Conservation (phyloP, 2,329 filamentous ascomycete genomes). For the Sclerotinia spermophila region DNA sequence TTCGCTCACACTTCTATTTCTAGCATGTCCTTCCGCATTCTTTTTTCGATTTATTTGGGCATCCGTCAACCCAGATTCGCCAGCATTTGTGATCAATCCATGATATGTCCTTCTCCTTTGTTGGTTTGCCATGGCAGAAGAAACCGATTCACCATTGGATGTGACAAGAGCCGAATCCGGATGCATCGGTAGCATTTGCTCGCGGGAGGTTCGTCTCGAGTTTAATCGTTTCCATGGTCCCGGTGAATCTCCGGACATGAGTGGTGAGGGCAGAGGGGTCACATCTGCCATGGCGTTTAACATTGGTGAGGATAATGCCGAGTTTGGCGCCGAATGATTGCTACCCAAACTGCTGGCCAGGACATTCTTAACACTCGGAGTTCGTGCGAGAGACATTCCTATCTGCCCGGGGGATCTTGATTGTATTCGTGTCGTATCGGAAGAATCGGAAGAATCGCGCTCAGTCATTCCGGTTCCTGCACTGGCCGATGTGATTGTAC, state of each 20-base stretch:
- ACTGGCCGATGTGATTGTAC: slow-evolving; percentile 30
- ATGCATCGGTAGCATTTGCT: slow-evolving; percentile 40
- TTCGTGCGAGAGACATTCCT: slow-evolving; percentile 50
- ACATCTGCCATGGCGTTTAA: slow-evolving; percentile 73
- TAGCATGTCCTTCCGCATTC: slow-evolving; percentile 47
- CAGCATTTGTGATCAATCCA: slow-evolving; percentile 38
- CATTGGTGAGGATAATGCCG: slow-evolving; percentile 67
- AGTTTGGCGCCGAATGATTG: slow-evolving; percentile 55
- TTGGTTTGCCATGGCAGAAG: slow-evolving; percentile 49
- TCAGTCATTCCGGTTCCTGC: slow-evolving; percentile 21
- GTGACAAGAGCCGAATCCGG: slow-evolving; percentile 49
- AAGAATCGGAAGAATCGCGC: slow-evolving; percentile 24
- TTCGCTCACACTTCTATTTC: slow-evolving; percentile 84
- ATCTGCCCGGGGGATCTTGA: slow-evolving; percentile 24
- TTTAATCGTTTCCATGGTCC: slow-evolving; percentile 60
- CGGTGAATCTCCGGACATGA: slow-evolving; percentile 62
- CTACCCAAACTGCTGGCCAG: slow-evolving; percentile 48
- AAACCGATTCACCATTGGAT: slow-evolving; percentile 50
- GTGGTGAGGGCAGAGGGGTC: slow-evolving; percentile 74
- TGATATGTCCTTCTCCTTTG: slow-evolving; percentile 57
- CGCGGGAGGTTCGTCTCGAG: slow-evolving; percentile 47
- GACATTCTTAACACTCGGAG: slow-evolving; percentile 57
- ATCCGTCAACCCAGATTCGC: slow-evolving; percentile 25
- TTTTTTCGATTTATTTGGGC: slow-evolving; percentile 31
- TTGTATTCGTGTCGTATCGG: slow-evolving; percentile 19